These are phyloP conservation scores for Biscogniauxia marginata DNA, from an alignment of 2,329 filamentous ascomycete species.

Conservation along the genomic window DNA sequence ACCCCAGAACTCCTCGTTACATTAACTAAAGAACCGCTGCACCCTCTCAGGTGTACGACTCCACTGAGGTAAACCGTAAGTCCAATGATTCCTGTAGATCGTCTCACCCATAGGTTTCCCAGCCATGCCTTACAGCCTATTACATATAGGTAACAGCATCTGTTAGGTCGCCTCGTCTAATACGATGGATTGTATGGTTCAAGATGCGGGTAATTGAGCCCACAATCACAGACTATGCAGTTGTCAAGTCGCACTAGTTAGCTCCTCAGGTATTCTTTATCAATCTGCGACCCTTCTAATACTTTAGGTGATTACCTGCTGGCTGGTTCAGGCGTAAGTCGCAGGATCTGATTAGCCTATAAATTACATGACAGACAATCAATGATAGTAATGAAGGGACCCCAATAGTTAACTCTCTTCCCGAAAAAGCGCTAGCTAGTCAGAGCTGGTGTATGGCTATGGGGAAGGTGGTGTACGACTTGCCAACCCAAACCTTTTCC, in stretches of 20 bases:
- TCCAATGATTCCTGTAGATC: background rate
- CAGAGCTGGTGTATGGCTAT: background rate
- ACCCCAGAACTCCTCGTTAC: background rate
- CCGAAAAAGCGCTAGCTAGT: background rate
- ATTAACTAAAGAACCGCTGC: background rate
- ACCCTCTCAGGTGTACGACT: background rate
- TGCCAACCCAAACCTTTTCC: background rate
- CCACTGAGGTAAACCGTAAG: background rate
- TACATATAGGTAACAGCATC: background rate
- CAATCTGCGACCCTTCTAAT: background rate
- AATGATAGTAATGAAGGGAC: background rate
- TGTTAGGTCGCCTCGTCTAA: background rate
- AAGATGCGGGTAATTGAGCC: too few relatives aligned
- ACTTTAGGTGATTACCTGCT: background rate
- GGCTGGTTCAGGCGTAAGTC: background rate
- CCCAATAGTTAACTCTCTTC: background rate
- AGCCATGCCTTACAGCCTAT: background rate
- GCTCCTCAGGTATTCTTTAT: background rate
- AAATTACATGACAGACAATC: background rate
- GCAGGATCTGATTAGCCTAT: background rate
- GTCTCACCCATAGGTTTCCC: background rate
- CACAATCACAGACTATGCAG: too few relatives aligned
- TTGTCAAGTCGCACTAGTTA: background rate
- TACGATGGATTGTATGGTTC: background rate
- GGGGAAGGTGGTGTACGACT: background rate